Percentiles rank a stretch among this genome's conserved stretches.
These are phyloP conservation scores for Posidonia oceanica DNA, from an alignment of 116 monocot species.

Conservation along the genomic window DNA sequence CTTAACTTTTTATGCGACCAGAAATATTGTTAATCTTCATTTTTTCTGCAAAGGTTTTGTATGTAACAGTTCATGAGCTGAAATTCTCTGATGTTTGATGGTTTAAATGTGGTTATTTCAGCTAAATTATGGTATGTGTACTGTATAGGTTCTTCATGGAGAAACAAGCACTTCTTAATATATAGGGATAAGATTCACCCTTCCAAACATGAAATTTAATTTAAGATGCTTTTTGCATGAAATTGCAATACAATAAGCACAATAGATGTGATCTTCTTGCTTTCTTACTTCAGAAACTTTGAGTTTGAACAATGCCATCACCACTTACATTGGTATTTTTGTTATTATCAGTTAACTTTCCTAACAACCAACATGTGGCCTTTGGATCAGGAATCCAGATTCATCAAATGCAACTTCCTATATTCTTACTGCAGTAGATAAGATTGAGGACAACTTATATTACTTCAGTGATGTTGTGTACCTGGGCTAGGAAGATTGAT, in stretches of 20 bases:
- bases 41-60: too few species aligned
- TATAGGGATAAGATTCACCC: too few species aligned
- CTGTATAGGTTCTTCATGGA: constrained; percentile 91
- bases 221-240: too few species aligned
- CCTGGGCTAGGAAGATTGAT: constrained; percentile 84
- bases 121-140: neutral
- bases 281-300: too few species aligned
- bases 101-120: neutral
- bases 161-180: constrained; percentile 13
- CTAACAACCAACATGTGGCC: constrained; percentile 5
- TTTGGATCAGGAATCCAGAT: constrained; percentile 41
- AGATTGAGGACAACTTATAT: constrained; percentile 89
- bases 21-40: too few species aligned
- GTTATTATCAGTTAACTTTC: neutral
- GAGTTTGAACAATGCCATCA: too few species aligned
- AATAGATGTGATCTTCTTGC: too few species aligned
- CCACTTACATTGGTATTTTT: neutral
- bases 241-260: too few species aligned
- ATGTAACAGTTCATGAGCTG: too few species aligned
- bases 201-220: too few species aligned
- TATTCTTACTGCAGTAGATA: constrained; percentile 58
- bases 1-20: too few species aligned
- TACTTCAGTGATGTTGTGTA: constrained; percentile 90
- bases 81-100: neutral
- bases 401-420: constrained; percentile 24